Evolutionary conservation across 1,139 yeast species (phyloP), one percentile per base, ranked within the genome.

Genomic region (Cylindricascospora bacillispora): DNA sequence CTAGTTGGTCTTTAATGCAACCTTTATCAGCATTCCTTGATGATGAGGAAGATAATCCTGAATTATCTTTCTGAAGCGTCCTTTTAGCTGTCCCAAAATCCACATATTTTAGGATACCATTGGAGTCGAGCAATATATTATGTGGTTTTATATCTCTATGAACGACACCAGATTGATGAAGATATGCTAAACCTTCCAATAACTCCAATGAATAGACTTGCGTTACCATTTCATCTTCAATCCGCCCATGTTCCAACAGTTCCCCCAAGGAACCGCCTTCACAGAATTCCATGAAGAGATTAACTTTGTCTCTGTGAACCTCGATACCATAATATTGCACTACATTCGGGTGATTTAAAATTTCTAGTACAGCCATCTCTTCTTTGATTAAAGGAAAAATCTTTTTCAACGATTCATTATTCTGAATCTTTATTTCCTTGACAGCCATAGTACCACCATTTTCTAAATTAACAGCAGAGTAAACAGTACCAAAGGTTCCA

Each of bases 391-490:
- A 73, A 27, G 92, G 89, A 25, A 85, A 83, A 36, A 85, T 73
- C 37, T 77, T 78, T 45, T 79, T 73, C 44, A 83, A 76, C 1
- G 92, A 73, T 47, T 80, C 92, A 24, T 82, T 69, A 45, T 85
- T 93, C 44, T 82, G 93, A 52, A 86, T 73, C 37, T 83, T 67
- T 38, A 86, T 83, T 54, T 86, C 95, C 52, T 86, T 86, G 20
- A 86, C 97, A 0, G 97, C 97, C 82, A 86, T 76, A 2, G 83
- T 80, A 27, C 86, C 93, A 46, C 95, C 95, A 7, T 93, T 82
- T 40, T 86, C 95, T 41, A 86, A 67, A 47, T 86, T 83, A 21
- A 82, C 78, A 0, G 95, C 93, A 1, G 89, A 83, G 53, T 70
- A 86, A 4, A 86, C 97, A 37, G 80, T 73, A 6, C 97, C 97